A percentile compares a stretch with the other conserved stretches of the same genome.
These are phyloP conservation scores for Picocystis sp. DNA, from an alignment of 163 green algal species.

Conservation along the genomic window DNA sequence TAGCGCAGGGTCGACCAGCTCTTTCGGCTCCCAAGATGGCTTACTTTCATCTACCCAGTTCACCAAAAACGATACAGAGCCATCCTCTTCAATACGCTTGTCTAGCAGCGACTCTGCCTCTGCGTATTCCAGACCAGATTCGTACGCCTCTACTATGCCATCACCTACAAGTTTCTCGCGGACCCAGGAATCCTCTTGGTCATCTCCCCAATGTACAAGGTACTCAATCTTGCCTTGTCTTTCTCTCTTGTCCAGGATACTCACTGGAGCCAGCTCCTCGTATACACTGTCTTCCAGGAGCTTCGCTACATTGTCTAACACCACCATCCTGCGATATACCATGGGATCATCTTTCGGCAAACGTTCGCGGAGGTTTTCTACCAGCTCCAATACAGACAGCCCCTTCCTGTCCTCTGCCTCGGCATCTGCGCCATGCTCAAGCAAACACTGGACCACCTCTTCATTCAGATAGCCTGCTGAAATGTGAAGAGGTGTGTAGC, in stretches of 20 bases:
- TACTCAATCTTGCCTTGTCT: conserved; percentile 12
- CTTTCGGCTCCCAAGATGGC: background rate
- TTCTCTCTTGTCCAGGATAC: conserved; percentile 3
- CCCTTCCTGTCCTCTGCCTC: conserved; percentile 53
- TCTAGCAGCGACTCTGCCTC: conserved; percentile 4
- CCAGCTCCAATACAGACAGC: conserved; percentile 44
- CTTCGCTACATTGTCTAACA: conserved; percentile 50
- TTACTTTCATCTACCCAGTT: conserved; percentile 1
- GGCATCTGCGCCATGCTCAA: conserved; percentile 63
- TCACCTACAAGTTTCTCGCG: conserved; percentile 10
- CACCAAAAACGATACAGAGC: background rate
- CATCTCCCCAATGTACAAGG: conserved; percentile 26
- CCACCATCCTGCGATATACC: conserved; percentile 35
- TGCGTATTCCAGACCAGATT: conserved; percentile 9
- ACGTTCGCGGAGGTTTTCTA: conserved; percentile 42
- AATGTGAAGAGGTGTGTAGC: conserved; percentile 91
- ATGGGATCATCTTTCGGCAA: conserved; percentile 36
- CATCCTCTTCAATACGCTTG: conserved; percentile 3
- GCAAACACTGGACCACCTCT: conserved; percentile 40
- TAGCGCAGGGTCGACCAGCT: no score
- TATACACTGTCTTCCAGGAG: conserved; percentile 2
- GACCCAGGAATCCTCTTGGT: conserved; percentile 22
- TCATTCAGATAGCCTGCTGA: conserved; percentile 74
- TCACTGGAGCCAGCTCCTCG: background rate
- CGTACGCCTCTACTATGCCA: conserved; percentile 6